Evolutionary conservation across 2,329 filamentous ascomycete species (phyloP), one percentile per base, ranked within the genome.

Genomic region (Cladobotryum mycophilum): DNA sequence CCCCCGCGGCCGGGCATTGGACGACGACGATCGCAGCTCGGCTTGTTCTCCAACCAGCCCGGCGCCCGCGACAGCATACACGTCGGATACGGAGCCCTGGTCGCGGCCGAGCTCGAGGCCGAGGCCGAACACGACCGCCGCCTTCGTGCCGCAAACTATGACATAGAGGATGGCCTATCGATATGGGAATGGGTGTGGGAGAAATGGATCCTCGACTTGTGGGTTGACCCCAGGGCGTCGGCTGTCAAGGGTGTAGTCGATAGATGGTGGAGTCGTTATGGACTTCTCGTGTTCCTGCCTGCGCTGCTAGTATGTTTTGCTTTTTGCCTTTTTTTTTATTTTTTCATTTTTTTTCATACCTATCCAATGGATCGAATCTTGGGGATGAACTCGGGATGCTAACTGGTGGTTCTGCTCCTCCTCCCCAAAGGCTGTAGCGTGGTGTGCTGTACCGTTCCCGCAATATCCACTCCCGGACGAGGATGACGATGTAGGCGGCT

Each of bases 371-470:
- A 20, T 20, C n/a, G 20, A 20, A 20, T 20, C 20, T 20, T 20
- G 20, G 20, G 20, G 20, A 20, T 20, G 20, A 20, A 30, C 25
- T 11, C 9, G 25, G 7, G 9, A 30, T 11, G 9, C 25, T 30
- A 30, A 30, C 25, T 30, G 20, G 25, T 30, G 20, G 25, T 6
- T 30, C 13, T n/a, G n/a, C 36, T 38, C 36, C 12, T 12, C 12
- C 35, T 36, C n/a, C 38, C 17, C 3, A 45, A 53, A 82, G 80
- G 79, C 80, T 33, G 76, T 85, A 46, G 72, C 72, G 12, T 86
- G 83, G 83, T 85, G 81, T 60, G 77, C 82, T 3, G 60, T 86
- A 43, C 83, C 83, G 0, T 81, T 86, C 54, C 83, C 83, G 17
- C 78, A 84, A 58, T 85, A 84, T 60, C 70, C 76, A 2, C 63